Percentiles rank a stretch among this genome's conserved stretches.
phyloP scores from a whole-genome alignment of 345 rosid genomes.

The Cochlearia excelsa region DNA sequence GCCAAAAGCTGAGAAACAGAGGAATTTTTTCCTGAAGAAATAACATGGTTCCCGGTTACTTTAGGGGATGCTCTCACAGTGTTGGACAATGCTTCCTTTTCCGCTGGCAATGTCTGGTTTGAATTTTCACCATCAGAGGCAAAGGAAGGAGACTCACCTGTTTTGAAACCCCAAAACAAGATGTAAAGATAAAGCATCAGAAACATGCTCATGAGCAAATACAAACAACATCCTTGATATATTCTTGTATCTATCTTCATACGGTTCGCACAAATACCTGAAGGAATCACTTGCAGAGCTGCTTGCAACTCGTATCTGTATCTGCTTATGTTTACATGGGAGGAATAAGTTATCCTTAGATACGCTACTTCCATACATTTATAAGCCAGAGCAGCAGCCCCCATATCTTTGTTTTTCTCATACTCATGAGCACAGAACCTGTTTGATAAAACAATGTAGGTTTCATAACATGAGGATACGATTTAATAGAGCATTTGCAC shows the following conservation, averaged over 20 bases:
- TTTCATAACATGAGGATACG: constrained; percentile 8
- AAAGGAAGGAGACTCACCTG: constrained; percentile 94
- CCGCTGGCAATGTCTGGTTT: constrained; percentile 58
- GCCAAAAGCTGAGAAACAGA: constrained; percentile 58
- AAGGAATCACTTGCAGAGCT: constrained; percentile 69
- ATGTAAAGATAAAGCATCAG: constrained; percentile 19
- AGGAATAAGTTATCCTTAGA: constrained; percentile 77
- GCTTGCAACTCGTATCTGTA: constrained; percentile 67
- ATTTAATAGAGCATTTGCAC: constrained; percentile 23
- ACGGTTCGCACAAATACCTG: constrained; percentile 48
- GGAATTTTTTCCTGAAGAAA: constrained; percentile 58
- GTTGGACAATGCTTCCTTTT: constrained; percentile 58
- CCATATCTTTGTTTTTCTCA: constrained; percentile 86
- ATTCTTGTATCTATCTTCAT: constrained; percentile 5
- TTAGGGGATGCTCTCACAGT: constrained; percentile 62
- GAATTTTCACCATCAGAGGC: constrained; percentile 89
- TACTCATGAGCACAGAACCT: constrained; percentile 96
- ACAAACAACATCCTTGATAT: background rate
- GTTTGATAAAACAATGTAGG: constrained; percentile 20
- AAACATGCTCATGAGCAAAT: constrained; percentile 9
- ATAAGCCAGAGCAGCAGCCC: constrained; percentile 94
- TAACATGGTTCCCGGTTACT: constrained; percentile 57
- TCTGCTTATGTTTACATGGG: constrained; percentile 56
- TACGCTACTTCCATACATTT: constrained; percentile 96
- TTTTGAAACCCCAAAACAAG: constrained; percentile 18